Evolutionary conservation across 2,329 filamentous ascomycete genomes (phyloP).

Genomic region (Stemphylium vesicarium): DNA sequence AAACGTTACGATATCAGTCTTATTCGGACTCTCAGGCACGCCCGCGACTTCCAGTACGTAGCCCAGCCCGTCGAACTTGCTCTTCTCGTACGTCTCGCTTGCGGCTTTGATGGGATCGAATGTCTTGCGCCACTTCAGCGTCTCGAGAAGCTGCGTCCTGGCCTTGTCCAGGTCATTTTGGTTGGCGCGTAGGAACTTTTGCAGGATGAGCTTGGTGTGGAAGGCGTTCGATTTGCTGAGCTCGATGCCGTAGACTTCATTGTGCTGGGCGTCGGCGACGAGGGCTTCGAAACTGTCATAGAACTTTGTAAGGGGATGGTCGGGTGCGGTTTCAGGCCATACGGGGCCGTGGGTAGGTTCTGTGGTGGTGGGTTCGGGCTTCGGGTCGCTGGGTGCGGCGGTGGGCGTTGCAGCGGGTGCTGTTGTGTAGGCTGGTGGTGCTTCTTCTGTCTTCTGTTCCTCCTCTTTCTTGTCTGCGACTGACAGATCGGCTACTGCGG

Average conservation of each 20-base stretch:
- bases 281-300: constrained; percentile 65
- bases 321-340: constrained; percentile 47
- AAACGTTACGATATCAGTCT: constrained; percentile 79
- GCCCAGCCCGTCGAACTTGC: constrained; percentile 78
- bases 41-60: constrained; percentile 76
- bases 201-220: constrained; percentile 81
- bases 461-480: constrained; percentile 23
- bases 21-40: constrained; percentile 58
- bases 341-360: constrained; percentile 20
- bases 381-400: constrained; percentile 5
- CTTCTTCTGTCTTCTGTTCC: constrained; percentile 2
- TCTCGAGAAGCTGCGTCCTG: constrained; percentile 77
- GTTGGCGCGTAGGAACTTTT: constrained; percentile 94
- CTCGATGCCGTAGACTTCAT: constrained; percentile 86
- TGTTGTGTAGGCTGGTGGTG: not conserved
- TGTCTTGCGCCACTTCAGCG: constrained; percentile 82
- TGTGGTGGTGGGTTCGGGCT: constrained; percentile 4
- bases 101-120: constrained; percentile 72
- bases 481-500: constrained; percentile 23
- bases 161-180: constrained; percentile 75
- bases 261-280: constrained; percentile 63
- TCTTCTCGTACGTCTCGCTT: constrained; percentile 66
- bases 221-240: constrained; percentile 64
- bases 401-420: not conserved
- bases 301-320: constrained; percentile 61